Base-by-base conservation (phyloP, 2,329 filamentous ascomycete species). In the Ustulina deusta region DNA sequence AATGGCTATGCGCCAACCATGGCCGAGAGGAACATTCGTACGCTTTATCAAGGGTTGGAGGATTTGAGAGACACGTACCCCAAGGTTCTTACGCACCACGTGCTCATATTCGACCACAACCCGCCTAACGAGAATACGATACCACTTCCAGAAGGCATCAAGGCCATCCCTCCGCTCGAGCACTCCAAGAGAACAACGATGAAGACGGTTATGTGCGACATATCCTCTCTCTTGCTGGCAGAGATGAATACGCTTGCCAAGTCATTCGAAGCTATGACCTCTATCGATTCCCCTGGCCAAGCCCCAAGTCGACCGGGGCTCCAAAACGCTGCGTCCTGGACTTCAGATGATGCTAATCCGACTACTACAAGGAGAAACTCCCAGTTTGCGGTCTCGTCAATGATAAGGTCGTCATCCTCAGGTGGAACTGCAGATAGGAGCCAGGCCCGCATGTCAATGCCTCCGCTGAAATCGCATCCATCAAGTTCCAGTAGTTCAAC, bases 381-480 rank as follows among this genome's bases (percentile, higher is more conserved):
- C 10, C 87, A 90, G 68, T 86, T 84, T 67, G 75, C 83, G 0
- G 66, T 83, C 10, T 83, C 84, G 65, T 68, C 79, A 42, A 76
- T 81, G 32, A 79, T 82, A n/a, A 83, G 88, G 52, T 87, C 88
- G 7, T 83, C 77, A 59, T 88, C 90, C 36, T 80, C 86, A 52
- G 80, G 84, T 71, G 81, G 85, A 66, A 77, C 84, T 65, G 65
- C 81, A 46, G 91, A 93, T 76, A 89, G 87, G 73, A 82, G 85
- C 57, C 83, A 89, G 51, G 84, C 87, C 66, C 90, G 93, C 69
- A 94, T 95, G 91, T 95, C 93, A 1, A 92, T 95, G 90, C 93
- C 92, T 15, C 83, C 87, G 73, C 80, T 86, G 77, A 79, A 84
- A 75, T 75, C 79, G 60, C 71, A 82, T 65, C 81, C 78, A 5